These are phyloP conservation scores for Skeletonema menzelii DNA, from an alignment of 108 stramenopile species.

Conservation along the genomic window DNA sequence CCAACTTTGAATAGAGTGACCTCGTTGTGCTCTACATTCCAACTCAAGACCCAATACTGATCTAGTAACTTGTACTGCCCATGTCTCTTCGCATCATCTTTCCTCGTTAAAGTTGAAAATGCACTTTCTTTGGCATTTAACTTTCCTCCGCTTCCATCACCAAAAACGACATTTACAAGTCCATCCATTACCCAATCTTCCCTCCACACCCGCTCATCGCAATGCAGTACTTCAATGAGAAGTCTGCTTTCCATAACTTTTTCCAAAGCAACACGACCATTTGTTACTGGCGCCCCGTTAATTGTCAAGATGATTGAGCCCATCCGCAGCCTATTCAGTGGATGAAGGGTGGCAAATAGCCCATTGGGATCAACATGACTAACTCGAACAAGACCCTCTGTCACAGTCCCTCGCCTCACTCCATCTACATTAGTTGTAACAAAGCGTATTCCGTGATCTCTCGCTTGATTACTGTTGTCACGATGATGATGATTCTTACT, in stretches of 20 bases:
- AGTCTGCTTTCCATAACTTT: slow-evolving; percentile 32
- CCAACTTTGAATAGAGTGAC: slow-evolving; percentile 14
- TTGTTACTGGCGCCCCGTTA: slow-evolving; percentile 30
- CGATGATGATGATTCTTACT: neutral
- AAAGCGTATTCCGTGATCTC: slow-evolving; percentile 28
- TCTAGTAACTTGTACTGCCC: neutral
- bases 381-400: slow-evolving; percentile 30
- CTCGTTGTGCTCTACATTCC: slow-evolving; percentile 11
- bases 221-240: slow-evolving; percentile 34
- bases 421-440: slow-evolving; percentile 31
- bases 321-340: slow-evolving; percentile 31
- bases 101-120: slow-evolving; percentile 3
- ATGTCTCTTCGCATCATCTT: slow-evolving; percentile 5
- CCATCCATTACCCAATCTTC: slow-evolving; percentile 29
- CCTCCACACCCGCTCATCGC: slow-evolving; percentile 34
- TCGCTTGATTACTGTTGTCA: neutral
- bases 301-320: slow-evolving; percentile 29
- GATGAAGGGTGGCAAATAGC: slow-evolving; percentile 26
- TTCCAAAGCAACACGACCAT: slow-evolving; percentile 23
- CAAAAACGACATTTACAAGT: slow-evolving; percentile 8
- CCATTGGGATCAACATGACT: slow-evolving; percentile 25
- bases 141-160: neutral
- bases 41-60: slow-evolving; percentile 17
- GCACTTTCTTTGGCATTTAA: neutral
- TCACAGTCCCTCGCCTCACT: slow-evolving; percentile 11